Evolutionary conservation across 2,329 filamentous ascomycete genomes (phyloP).

Genomic region (Fusarium nodosum): DNA sequence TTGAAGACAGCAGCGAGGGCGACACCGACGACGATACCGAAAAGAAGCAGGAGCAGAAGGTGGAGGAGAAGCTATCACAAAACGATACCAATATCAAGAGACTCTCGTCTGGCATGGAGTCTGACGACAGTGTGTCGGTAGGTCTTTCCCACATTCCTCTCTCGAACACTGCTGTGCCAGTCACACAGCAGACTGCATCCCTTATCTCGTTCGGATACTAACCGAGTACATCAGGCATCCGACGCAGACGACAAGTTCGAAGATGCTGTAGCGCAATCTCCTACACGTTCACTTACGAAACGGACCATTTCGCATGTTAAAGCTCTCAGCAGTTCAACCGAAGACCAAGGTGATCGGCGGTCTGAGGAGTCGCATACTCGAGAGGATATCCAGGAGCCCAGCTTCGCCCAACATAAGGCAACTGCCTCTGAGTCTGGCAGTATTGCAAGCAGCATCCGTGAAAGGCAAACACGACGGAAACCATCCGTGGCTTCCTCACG

Average conservation of each 20-base stretch:
- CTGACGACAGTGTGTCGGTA: conserved; percentile 51
- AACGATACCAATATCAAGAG: conserved; percentile 46
- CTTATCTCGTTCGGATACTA: conserved; percentile 34
- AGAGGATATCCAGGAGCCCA: conserved; percentile 23
- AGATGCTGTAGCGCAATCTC: conserved; percentile 79
- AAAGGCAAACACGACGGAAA: conserved; percentile 49
- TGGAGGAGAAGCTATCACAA: conserved; percentile 33
- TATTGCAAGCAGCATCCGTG: conserved; percentile 31
- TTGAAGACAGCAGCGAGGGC: conserved; percentile 10
- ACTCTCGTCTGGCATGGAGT: conserved; percentile 52
- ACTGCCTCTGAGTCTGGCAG: conserved; percentile 36
- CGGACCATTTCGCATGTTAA: conserved; percentile 57
- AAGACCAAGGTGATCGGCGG: conserved; percentile 26
- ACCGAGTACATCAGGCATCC: conserved; percentile 44
- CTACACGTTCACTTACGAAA: conserved; percentile 74
- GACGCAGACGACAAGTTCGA: conserved; percentile 72
- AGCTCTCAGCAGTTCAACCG: conserved; percentile 41
- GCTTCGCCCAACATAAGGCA: conserved; percentile 35
- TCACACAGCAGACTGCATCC: conserved; percentile 40
- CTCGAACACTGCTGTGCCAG: conserved; percentile 25
- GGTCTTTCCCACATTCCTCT: conserved; percentile 39
- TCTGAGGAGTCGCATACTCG: conserved; percentile 30
- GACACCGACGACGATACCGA: neutral
- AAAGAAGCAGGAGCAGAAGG: conserved; percentile 9
- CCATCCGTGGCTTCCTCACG: conserved; percentile 59